These are phyloP conservation scores for Podaxis sp. DNA, from an alignment of 768 basidiomycete species.

Conservation along the genomic window DNA sequence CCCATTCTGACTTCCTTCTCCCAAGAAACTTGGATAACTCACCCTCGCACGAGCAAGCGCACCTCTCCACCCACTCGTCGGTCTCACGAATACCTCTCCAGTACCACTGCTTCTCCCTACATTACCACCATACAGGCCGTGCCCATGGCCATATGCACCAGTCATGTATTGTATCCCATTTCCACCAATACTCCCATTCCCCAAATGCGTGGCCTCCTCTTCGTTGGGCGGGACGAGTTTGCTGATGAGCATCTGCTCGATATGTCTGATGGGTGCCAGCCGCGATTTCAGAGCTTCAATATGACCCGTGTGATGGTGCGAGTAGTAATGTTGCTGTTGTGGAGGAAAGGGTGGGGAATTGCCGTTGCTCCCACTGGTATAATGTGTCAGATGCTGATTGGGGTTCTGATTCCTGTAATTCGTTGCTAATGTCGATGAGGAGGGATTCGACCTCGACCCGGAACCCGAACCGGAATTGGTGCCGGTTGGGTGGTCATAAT, in stretches of 20 bases:
- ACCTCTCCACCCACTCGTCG: constrained; percentile 68
- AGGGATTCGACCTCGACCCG: not conserved
- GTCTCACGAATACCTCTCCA: constrained; percentile 63
- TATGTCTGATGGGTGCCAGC: constrained; percentile 64
- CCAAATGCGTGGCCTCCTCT: constrained; percentile 49
- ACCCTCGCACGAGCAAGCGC: constrained; percentile 48
- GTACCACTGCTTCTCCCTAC: constrained; percentile 21
- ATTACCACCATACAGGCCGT: constrained; percentile 9
- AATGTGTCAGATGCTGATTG: not conserved
- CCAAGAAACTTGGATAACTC: constrained; percentile 26
- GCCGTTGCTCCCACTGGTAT: not conserved
- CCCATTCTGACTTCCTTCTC: constrained; percentile 16
- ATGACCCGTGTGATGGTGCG: constrained; percentile 28
- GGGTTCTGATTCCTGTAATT: not conserved
- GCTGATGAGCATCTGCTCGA: constrained; percentile 68
- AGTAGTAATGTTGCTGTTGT: constrained; percentile 15
- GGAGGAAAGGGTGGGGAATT: constrained; percentile 11
- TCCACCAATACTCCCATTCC: constrained; percentile 18
- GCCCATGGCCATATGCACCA: constrained; percentile 10
- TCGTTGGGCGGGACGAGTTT: constrained; percentile 70
- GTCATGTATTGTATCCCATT: constrained; percentile 22
- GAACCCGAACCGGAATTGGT: not conserved
- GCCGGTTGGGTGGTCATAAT: not conserved
- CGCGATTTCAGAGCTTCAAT: constrained; percentile 62
- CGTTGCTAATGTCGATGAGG: not conserved